phyloP scores from a whole-genome alignment of 345 rosid genomes.

The Erysimum cheiranthoides region DNA sequence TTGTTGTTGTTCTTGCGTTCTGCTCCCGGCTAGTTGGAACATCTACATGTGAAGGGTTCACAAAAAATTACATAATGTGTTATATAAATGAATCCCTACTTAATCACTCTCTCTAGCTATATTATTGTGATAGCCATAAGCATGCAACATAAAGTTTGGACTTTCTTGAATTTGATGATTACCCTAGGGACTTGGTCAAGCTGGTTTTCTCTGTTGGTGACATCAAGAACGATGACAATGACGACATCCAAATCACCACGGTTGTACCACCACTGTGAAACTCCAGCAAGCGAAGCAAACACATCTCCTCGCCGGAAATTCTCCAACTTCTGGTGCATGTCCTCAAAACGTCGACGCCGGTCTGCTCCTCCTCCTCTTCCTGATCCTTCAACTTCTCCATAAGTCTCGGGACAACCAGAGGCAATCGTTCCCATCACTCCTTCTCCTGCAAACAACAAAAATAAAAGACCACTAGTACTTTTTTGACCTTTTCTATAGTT shows the following conservation, averaged over 20 bases:
- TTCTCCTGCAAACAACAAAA: slow-evolving; percentile 41
- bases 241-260: slow-evolving; percentile 57
- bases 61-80: not conserved
- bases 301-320: slow-evolving; percentile 59
- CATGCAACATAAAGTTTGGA: slow-evolving; percentile 19
- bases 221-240: slow-evolving; percentile 54
- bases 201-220: slow-evolving; percentile 59
- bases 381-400: slow-evolving; percentile 45
- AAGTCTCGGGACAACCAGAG: slow-evolving; percentile 74
- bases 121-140: not conserved
- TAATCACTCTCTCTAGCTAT: not conserved
- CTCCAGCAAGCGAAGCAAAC: slow-evolving; percentile 59
- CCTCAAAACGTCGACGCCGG: slow-evolving; percentile 40
- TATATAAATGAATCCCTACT: not conserved
- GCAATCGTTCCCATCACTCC: slow-evolving; percentile 54
- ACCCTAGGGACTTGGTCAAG: slow-evolving; percentile 67
- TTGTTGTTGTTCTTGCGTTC: slow-evolving; percentile 35
- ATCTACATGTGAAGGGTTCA: slow-evolving; percentile 44
- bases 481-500: not conserved
- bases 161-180: not conserved
- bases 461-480: not conserved
- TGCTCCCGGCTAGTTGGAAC: slow-evolving; percentile 71
- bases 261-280: slow-evolving; percentile 67
- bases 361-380: slow-evolving; percentile 23
- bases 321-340: slow-evolving; percentile 62